Evolutionary conservation across 139 green algal genomes (phyloP).

Genomic region (Coelastrella sp.): DNA sequence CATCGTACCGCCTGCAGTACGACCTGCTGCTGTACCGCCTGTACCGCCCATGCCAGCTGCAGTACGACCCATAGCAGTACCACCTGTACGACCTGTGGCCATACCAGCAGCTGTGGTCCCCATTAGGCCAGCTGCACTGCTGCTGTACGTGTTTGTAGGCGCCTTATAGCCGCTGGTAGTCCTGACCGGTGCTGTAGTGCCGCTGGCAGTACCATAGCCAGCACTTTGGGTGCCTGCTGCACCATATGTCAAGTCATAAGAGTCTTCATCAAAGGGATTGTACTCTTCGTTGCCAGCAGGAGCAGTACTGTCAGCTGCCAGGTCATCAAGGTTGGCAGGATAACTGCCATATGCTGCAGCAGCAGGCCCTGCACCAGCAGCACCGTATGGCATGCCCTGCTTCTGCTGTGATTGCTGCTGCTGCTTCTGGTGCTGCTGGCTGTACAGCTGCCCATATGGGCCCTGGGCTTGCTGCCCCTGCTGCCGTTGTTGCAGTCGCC

Average conservation of each 20-base stretch:
- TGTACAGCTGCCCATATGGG: constrained; percentile 7
- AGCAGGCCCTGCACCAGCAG: not conserved
- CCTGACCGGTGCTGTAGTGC: too few relatives aligned
- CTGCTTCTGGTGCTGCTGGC: constrained; percentile 4
- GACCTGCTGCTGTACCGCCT: not conserved
- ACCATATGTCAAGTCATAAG: too few relatives aligned
- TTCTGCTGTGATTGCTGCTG: not conserved
- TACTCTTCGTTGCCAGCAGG: not conserved
- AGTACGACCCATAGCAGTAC: not conserved
- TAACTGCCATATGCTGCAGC: not conserved
- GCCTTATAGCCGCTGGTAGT: too few relatives aligned
- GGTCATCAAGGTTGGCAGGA: not conserved
- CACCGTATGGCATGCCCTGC: not conserved
- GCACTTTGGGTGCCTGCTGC: too few relatives aligned
- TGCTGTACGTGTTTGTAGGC: not conserved
- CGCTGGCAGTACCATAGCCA: too few relatives aligned
- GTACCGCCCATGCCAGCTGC: not conserved
- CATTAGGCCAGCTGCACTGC: not conserved
- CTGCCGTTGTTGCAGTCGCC: not conserved
- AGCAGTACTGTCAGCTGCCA: not conserved
- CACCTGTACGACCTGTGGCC: not conserved
- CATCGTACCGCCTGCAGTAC: not conserved
- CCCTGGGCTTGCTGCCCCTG: not conserved
- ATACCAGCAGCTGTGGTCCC: not conserved
- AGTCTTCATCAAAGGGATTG: not conserved